Evolutionary conservation across 1,284 basidiomycete genomes (phyloP).

Genomic region (Naganishia cerealis): DNA sequence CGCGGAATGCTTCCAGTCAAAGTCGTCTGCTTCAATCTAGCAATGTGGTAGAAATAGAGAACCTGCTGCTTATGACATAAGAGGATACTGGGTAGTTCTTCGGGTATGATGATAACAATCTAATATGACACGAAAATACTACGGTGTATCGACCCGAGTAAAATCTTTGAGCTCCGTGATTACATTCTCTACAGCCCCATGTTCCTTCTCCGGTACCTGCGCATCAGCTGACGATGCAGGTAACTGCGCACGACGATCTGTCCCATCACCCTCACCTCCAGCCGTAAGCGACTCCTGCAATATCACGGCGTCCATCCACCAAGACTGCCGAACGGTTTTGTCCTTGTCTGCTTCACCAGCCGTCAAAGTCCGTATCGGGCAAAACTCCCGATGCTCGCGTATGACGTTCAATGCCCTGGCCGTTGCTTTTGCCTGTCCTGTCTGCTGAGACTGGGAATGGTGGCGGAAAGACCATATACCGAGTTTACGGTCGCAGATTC

Average conservation of each 20-base stretch:
- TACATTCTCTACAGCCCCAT: constrained; percentile 1
- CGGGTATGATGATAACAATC: not conserved
- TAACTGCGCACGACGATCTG: too few relatives aligned
- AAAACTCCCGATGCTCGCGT: constrained; percentile 23
- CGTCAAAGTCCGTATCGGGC: constrained; percentile 17
- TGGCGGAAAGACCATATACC: constrained; percentile 17
- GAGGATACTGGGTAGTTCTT: too few relatives aligned
- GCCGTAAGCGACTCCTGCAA: not conserved
- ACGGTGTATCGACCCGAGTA: not conserved
- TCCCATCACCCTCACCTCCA: too few relatives aligned
- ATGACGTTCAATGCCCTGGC: constrained; percentile 16
- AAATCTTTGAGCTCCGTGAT: not conserved
- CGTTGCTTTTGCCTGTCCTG: not conserved
- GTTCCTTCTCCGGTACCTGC: not conserved
- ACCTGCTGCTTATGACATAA: too few relatives aligned
- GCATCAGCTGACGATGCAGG: not conserved
- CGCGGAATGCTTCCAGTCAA: not conserved
- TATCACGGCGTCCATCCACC: constrained; percentile 20
- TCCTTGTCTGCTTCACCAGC: not conserved
- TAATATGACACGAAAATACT: not conserved
- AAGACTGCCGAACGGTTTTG: not conserved
- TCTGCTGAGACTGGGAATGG: not conserved
- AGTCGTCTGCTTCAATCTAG: not conserved
- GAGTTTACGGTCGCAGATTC: constrained; percentile 23
- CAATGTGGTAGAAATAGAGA: too few relatives aligned